phyloP scores from a whole-genome alignment of 495 filamentous ascomycete species.

The Penicillium soppii region DNA sequence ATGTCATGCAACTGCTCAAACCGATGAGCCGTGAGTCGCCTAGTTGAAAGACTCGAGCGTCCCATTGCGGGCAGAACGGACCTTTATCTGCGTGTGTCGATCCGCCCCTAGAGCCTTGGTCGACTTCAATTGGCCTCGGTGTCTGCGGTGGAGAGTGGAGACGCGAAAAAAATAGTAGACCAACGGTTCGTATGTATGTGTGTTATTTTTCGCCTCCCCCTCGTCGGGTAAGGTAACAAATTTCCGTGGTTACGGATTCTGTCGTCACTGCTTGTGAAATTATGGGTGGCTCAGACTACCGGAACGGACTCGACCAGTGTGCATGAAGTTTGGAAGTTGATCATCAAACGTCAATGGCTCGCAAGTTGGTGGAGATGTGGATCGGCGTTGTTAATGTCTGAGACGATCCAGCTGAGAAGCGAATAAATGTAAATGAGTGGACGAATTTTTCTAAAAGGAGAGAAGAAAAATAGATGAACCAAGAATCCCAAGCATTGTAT shows the following conservation, averaged over 20 bases:
- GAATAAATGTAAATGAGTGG: constrained; percentile 3
- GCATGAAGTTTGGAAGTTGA: constrained; percentile 6
- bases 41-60: constrained; percentile 34
- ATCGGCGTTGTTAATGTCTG: background rate
- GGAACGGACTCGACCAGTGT: constrained; percentile 12
- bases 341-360: constrained; percentile 9
- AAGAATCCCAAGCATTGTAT: too few species aligned
- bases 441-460: background rate
- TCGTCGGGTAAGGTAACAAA: background rate
- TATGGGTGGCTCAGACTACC: constrained; percentile 4
- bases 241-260: background rate
- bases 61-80: constrained; percentile 25
- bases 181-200: background rate
- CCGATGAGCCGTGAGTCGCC: constrained; percentile 42
- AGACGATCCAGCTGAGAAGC: background rate
- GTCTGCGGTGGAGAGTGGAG: constrained; percentile 7
- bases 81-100: background rate
- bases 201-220: constrained; percentile 3
- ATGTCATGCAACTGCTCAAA: constrained; percentile 49
- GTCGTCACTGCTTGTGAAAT: background rate
- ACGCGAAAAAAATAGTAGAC: background rate
- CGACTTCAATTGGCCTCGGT: background rate
- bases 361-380: constrained; percentile 4
- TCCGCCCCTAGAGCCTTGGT: background rate
- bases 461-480: background rate